Base-by-base conservation (phyloP, 805 yeast species). In the Yamadazyma nakazawae region DNA sequence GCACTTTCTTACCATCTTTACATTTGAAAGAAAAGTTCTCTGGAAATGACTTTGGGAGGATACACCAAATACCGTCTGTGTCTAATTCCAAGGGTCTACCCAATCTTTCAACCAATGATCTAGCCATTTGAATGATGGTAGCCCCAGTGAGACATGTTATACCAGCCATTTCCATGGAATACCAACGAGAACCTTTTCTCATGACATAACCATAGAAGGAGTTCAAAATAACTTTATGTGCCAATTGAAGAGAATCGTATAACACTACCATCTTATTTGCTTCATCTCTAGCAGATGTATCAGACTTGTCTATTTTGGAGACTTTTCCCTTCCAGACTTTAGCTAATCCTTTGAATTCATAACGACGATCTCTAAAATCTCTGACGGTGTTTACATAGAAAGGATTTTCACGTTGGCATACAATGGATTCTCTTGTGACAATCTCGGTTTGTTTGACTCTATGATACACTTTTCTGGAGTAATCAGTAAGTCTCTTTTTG, bases 21-120 rank as follows among this genome's bases (percentile, higher is more conserved):
- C 87, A 63, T 48, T 79, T 76, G 60, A 94, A 81, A 17, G 74
- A 74, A 64, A 75, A 89, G 55, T 90, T 85, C 58, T 94, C 99
- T 0, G 99, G 99, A 63, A 94, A 94, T 1, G 96, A 80, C 43
- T 81, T 76, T 1, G 99, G 99, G 37, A 94, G 72, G 53, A 91
- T 94, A 79, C 99, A 94, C 99, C 99, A 94, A 60, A 94, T 94
- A 74, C 99, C 99, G 76, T 94, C 99, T 0, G 99, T 94, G 67
- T 94, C 99, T 53, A 94, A 78, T 61, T 94, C 99, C 50, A 94
- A 71, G 0, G 99, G 99, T 56, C 98, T 76, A 1, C 99, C 99
- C 4, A 95, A 70, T 57, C 97, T 73, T 62, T 92, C 98, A 12
- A 94, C 97, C 49, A 94, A 70, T 0, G 85, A 70, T 51, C 98